A percentile compares a stretch with the other conserved stretches of the same genome.
phyloP scores from a whole-genome alignment of 2,329 filamentous ascomycete genomes.

The Paracoccidioides lutzii region DNA sequence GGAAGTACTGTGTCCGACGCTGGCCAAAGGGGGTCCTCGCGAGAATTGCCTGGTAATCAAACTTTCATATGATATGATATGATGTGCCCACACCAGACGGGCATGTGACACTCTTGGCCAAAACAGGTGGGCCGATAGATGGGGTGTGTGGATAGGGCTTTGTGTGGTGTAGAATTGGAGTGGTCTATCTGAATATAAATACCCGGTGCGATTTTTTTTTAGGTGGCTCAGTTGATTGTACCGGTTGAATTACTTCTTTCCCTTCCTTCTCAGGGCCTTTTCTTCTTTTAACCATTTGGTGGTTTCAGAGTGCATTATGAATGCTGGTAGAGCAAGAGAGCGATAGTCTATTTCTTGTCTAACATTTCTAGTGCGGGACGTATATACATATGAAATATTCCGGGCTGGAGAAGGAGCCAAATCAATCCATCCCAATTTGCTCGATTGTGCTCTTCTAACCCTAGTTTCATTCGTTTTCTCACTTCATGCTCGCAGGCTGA shows the following conservation, averaged over 20 bases:
- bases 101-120: background rate
- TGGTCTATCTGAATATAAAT: background rate
- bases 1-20: slow-evolving; percentile 50
- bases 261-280: background rate
- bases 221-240: background rate
- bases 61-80: background rate
- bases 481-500: too few relatives aligned
- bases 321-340: background rate
- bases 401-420: too few relatives aligned
- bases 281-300: background rate
- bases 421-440: too few relatives aligned
- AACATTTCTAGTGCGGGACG: too few relatives aligned
- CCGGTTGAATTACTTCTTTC: background rate
- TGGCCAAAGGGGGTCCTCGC: slow-evolving; percentile 47
- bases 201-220: background rate
- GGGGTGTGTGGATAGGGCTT: background rate
- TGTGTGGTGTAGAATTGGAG: background rate
- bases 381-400: too few relatives aligned
- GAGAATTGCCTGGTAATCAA: slow-evolving; percentile 48
- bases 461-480: too few relatives aligned
- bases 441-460: too few relatives aligned
- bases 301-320: background rate
- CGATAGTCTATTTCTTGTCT: background rate
- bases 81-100: background rate
- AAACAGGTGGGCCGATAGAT: too few relatives aligned